These are phyloP conservation scores for Skeletonema marinoi DNA, from an alignment of 108 stramenopile species.

Conservation along the genomic window DNA sequence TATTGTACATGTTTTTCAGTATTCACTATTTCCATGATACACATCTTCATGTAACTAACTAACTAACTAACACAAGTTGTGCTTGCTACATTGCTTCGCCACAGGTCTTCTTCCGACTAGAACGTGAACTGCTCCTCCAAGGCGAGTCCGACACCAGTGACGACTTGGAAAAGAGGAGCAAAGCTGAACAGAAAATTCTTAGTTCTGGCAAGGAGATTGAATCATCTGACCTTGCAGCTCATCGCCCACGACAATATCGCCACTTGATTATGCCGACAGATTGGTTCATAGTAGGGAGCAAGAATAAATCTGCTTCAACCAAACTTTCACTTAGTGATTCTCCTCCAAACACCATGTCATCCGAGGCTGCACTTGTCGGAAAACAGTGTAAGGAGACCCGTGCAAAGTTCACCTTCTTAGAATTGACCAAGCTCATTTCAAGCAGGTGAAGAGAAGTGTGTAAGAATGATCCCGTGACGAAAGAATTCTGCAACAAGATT, in stretches of 20 bases:
- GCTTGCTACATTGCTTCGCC: not conserved
- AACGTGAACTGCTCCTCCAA: slow-evolving; percentile 4
- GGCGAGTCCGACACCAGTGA: not conserved
- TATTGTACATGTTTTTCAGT: not conserved
- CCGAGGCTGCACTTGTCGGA: not conserved
- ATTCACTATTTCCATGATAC: not conserved
- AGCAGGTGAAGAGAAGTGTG: not conserved
- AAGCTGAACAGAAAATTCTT: not conserved
- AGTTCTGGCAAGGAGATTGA: slow-evolving; percentile 1
- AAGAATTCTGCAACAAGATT: slow-evolving; percentile 1
- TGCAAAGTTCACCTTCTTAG: not conserved
- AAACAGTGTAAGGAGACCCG: not conserved
- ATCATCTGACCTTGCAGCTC: not conserved
- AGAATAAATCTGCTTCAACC: not conserved
- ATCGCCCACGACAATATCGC: not conserved
- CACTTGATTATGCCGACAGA: not conserved
- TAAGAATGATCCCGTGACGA: not conserved
- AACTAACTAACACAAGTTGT: not conserved
- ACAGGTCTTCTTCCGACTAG: not conserved
- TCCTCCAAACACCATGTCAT: not conserved
- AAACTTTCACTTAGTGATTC: not conserved
- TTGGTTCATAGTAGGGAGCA: not conserved
- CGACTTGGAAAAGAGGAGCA: not conserved
- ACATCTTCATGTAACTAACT: not conserved
- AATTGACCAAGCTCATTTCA: slow-evolving; percentile 3